These are phyloP conservation scores for Jaenimonas drosophilae DNA, from an alignment of 208 protist species.

Conservation along the genomic window DNA sequence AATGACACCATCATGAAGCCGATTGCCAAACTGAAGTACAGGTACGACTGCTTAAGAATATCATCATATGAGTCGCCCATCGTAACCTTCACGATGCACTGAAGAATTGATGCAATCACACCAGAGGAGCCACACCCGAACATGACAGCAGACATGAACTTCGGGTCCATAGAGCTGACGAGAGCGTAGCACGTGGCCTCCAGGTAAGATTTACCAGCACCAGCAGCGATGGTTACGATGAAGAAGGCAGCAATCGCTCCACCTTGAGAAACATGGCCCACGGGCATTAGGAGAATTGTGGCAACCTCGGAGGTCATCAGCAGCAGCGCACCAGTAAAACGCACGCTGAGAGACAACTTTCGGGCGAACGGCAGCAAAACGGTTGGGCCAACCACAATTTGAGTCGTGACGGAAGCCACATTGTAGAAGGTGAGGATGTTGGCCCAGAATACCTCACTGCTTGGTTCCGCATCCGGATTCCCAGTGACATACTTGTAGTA, in stretches of 20 bases:
- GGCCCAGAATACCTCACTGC: conserved; percentile 36
- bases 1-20: conserved; percentile 47
- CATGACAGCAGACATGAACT: conserved; percentile 86
- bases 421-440: conserved; percentile 82
- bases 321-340: conserved; percentile 35
- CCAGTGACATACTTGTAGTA: conserved; percentile 77
- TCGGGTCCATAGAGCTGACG: conserved; percentile 55
- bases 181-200: conserved; percentile 82
- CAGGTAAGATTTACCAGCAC: conserved; percentile 66
- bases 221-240: conserved; percentile 38
- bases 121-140: conserved; percentile 76
- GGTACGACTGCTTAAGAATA: conserved; percentile 32
- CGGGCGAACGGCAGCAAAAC: conserved; percentile 43
- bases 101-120: conserved; percentile 48
- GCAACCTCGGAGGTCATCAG: conserved; percentile 64
- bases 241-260: conserved; percentile 62
- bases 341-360: conserved; percentile 35
- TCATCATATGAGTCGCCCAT: conserved; percentile 37
- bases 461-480: conserved; percentile 27
- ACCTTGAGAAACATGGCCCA: conserved; percentile 23
- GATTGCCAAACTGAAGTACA: conserved; percentile 74
- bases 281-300: conserved; percentile 44
- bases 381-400: conserved; percentile 53
- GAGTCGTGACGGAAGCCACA: conserved; percentile 48
- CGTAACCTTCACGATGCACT: conserved; percentile 79